Conservation (phyloP, 2,329 filamentous ascomycete species). For the Magnaporthales sp. region DNA sequence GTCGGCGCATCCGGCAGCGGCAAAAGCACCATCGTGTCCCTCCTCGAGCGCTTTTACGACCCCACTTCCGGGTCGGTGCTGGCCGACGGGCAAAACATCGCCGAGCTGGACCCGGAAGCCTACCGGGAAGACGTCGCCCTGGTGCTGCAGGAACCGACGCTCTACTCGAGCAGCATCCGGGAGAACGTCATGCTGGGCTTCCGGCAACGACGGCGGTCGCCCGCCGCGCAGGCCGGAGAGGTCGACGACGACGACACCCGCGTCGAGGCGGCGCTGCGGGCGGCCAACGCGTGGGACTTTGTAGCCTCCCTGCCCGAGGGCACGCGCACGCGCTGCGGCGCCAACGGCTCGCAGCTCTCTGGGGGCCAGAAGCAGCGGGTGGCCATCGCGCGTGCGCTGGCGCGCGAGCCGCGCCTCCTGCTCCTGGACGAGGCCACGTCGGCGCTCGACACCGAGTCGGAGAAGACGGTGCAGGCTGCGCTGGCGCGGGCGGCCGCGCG, state of each 20-base stretch:
- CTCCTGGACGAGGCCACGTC: constrained; percentile 52
- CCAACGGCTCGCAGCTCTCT: constrained; percentile 46
- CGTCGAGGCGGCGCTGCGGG: constrained; percentile 34
- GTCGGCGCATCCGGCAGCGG: constrained; percentile 49
- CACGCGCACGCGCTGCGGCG: constrained; percentile 46
- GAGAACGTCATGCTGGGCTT: constrained; percentile 38
- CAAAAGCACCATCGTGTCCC: constrained; percentile 52
- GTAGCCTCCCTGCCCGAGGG: constrained; percentile 36
- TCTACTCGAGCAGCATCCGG: constrained; percentile 37
- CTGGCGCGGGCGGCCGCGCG: constrained; percentile 30
- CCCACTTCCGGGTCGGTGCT: too few species aligned
- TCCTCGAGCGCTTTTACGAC: constrained; percentile 38
- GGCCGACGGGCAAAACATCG: constrained; percentile 32
- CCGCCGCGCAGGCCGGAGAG: too few species aligned
- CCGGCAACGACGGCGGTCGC: constrained; percentile 19
- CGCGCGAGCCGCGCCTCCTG: constrained; percentile 45
- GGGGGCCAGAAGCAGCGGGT: constrained; percentile 52
- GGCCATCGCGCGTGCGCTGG: constrained; percentile 50
- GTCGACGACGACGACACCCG: constrained; percentile 24
- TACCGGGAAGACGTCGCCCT: constrained; percentile 44
- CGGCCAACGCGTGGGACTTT: constrained; percentile 41
- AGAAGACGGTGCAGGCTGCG: constrained; percentile 40
- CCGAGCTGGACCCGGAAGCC: constrained; percentile 33
- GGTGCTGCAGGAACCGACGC: constrained; percentile 48
- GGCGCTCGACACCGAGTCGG: constrained; percentile 41